Percentiles rank a stretch among this genome's conserved stretches.
Conservation (phyloP, 169 alveolate species). For the Eimeria necatrix region DNA sequence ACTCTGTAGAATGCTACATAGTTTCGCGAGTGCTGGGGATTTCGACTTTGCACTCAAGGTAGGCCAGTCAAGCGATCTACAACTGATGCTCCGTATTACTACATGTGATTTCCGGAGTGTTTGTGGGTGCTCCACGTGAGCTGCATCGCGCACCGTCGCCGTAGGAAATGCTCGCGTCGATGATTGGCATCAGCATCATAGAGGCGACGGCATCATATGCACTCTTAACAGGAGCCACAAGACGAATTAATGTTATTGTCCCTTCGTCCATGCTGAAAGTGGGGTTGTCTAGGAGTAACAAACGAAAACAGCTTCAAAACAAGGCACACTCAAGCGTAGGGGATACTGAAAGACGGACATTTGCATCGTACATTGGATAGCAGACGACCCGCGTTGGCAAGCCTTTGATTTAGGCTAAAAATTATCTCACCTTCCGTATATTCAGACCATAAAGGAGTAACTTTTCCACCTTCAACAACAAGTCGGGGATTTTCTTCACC, state of each 20-base stretch:
- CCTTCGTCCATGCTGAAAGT: slow-evolving; percentile 77
- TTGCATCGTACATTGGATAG: background rate
- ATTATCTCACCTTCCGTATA: slow-evolving; percentile 56
- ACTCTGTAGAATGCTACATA: no score
- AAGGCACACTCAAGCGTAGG: no score
- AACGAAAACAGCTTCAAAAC: no score
- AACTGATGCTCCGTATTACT: no score
- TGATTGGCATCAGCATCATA: slow-evolving; percentile 76
- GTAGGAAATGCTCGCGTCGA: slow-evolving; percentile 59
- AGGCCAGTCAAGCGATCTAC: no score
- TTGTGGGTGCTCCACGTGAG: background rate
- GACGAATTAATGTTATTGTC: slow-evolving; percentile 73
- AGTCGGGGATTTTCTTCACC: slow-evolving; percentile 75
- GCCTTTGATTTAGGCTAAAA: background rate
- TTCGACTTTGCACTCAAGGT: no score
- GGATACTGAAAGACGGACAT: background rate
- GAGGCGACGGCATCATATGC: slow-evolving; percentile 74
- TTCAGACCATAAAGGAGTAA: slow-evolving; percentile 77
- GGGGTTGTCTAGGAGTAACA: slow-evolving; percentile 55
- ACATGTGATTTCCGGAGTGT: no score
- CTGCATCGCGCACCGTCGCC: slow-evolving; percentile 61
- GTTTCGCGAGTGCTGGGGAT: no score
- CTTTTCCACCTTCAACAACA: slow-evolving; percentile 63
- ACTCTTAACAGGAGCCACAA: slow-evolving; percentile 73
- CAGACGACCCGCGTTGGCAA: background rate